Evolutionary conservation across 2,329 filamentous ascomycete species (phyloP).

Genomic region (Zarea fungicola): DNA sequence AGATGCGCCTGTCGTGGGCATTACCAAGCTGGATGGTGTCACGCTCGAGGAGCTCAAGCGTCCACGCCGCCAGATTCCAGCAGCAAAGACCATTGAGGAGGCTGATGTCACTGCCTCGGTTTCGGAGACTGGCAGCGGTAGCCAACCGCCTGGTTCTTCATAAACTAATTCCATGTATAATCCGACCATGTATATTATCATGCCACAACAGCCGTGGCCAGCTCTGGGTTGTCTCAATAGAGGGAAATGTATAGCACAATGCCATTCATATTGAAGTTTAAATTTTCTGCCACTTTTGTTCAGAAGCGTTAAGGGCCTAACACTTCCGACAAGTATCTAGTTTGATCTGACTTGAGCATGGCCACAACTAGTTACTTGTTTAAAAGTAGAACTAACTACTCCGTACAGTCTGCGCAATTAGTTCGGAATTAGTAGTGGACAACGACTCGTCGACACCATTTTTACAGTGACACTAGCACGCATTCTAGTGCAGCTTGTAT

Average conservation of each 20-base stretch:
- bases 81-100: conserved; percentile 31
- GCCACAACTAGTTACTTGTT: no score
- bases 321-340: no score
- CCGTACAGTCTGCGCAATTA: no score
- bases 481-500: no score
- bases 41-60: conserved; percentile 80
- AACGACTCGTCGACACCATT: no score
- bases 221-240: background rate
- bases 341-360: no score
- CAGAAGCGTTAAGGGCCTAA: no score
- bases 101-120: conserved; percentile 22
- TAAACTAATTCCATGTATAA: conserved; percentile 19
- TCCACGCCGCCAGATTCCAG: conserved; percentile 63
- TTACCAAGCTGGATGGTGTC: conserved; percentile 83
- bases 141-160: conserved; percentile 28
- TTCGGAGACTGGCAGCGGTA: conserved; percentile 28
- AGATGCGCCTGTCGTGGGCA: conserved; percentile 82
- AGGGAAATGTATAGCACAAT: conserved; percentile 3
- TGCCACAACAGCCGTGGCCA: background rate
- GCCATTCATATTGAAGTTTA: no score
- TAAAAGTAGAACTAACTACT: no score
- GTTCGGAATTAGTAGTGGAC: no score
- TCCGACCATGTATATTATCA: conserved; percentile 11
- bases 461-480: no score
- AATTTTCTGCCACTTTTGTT: no score